Base-by-base conservation (phyloP, 1,284 basidiomycete species). In the Trametes versicolor region DNA sequence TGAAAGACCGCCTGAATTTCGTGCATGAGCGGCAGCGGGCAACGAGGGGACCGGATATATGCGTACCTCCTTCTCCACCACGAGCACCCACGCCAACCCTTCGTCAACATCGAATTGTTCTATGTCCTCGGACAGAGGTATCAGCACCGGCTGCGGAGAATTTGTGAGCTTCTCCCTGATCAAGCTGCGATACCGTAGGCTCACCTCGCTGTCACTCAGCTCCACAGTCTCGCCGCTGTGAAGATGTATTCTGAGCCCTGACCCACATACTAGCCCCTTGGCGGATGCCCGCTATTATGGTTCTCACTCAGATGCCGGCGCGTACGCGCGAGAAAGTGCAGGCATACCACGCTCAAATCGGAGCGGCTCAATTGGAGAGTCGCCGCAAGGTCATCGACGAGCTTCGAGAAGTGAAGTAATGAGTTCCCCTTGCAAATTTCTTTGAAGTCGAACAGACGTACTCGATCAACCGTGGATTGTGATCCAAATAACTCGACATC, bases 11-110 rank as follows among this genome's bases (percentile, higher is more conserved):
- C 96, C 96, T 97, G 71, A 12, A 34, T 41, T 19, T 13, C 32
- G 19, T 23, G 29, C 6, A 29, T 25, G 15, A 34, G 52, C 4
- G 9, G 13, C 21, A 9, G 4, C n/a, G 9, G 12, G 49, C n/a
- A 39, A 58, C 21, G n/a, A 21, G 36, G 7, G 19, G 19, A 4
- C 52, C 23, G 6, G 21, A 36, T 17, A 47, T 82, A 36, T 17
- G 49, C 82, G 67, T 47, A 92, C 96, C 79, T 98, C 96, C 80
- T 98, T 98, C 77, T 98, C 96, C 13, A 98, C 86, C 0, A 98
- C 80, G 19, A 98, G 81, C 5, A 97, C 85, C 92, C 94, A 98
- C 0, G 82, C 70, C 6, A 95, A 72, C 47, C 82, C 77, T 8
- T 83, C 77, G 0, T 81, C 75, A 0, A 91, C 73, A 23, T 84